Conservation (phyloP, 2,329 filamentous ascomycete genomes). For the Trichophyton verrucosum region DNA sequence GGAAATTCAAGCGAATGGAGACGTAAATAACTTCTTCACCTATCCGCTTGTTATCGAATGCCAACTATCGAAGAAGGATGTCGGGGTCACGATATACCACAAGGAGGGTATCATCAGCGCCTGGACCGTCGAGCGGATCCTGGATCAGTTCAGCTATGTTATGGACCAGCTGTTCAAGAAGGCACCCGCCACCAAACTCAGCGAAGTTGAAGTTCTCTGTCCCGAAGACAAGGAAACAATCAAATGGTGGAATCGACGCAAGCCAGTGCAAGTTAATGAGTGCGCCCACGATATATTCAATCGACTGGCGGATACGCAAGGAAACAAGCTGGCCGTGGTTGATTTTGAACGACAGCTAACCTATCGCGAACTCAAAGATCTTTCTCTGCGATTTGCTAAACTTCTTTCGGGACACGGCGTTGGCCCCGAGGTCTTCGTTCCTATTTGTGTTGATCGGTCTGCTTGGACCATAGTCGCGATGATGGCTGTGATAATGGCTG, state of each 20-base stretch:
- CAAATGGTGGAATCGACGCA: constrained; percentile 21
- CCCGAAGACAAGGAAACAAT: constrained; percentile 24
- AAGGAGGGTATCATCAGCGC: constrained; percentile 48
- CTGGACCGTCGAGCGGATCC: constrained; percentile 41
- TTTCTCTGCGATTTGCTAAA: constrained; percentile 14
- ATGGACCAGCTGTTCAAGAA: constrained; percentile 24
- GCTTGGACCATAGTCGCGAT: constrained; percentile 66
- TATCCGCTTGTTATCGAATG: constrained; percentile 49
- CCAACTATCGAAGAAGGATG: constrained; percentile 41
- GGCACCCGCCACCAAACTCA: constrained; percentile 16
- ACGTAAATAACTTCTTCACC: constrained; percentile 12
- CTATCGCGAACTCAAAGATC: constrained; percentile 12
- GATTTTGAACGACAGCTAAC: constrained; percentile 15
- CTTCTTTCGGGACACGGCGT: constrained; percentile 8
- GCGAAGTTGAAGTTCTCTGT: constrained; percentile 23
- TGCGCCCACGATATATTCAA: constrained; percentile 17
- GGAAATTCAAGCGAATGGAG: constrained; percentile 7
- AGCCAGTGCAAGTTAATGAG: constrained; percentile 7
- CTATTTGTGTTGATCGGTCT: constrained; percentile 33
- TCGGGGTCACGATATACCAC: constrained; percentile 52
- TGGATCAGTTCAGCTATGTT: constrained; percentile 39
- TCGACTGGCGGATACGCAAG: constrained; percentile 9
- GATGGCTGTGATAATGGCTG: constrained; percentile 59
- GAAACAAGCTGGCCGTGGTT: constrained; percentile 14
- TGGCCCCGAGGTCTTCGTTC: constrained; percentile 12